These are phyloP conservation scores for Sporothrix sp. DNA, from an alignment of 2,329 filamentous ascomycete species.

Conservation along the genomic window DNA sequence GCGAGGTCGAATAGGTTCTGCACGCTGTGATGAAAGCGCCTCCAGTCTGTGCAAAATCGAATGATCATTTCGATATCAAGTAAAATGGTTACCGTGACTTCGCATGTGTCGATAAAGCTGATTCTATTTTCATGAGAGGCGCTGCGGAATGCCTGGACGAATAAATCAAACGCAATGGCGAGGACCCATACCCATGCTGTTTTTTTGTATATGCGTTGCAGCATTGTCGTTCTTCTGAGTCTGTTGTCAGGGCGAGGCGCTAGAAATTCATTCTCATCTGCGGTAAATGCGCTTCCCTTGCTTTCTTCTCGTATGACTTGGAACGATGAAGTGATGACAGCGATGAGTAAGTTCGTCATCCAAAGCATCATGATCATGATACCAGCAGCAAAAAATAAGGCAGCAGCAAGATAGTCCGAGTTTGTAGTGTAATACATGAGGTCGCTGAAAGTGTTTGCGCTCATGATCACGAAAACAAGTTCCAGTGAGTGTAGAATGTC, in stretches of 20 bases:
- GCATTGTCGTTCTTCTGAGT: constrained; percentile 30
- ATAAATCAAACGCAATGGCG: constrained; percentile 69
- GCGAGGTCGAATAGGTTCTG: constrained; percentile 72
- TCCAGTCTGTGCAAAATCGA: constrained; percentile 70
- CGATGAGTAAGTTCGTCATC: constrained; percentile 89
- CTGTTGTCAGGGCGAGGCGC: constrained; percentile 29
- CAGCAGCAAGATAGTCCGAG: constrained; percentile 80
- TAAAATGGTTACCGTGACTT: constrained; percentile 66
- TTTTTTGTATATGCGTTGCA: constrained; percentile 67
- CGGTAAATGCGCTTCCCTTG: constrained; percentile 84
- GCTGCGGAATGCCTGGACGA: constrained; percentile 69
- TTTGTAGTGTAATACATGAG: constrained; percentile 89
- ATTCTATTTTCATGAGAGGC: constrained; percentile 58
- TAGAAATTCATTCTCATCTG: constrained; percentile 46
- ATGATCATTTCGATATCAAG: constrained; percentile 75
- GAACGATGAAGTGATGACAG: constrained; percentile 96
- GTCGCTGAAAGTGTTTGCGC: constrained; percentile 91
- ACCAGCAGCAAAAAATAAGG: constrained; percentile 62
- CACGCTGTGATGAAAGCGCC: constrained; percentile 62
- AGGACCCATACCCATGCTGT: constrained; percentile 69
- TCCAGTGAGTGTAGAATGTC: constrained; percentile 88
- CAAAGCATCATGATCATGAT: constrained; percentile 93
- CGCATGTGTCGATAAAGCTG: constrained; percentile 59
- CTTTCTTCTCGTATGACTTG: constrained; percentile 97
- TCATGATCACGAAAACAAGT: constrained; percentile 96